A percentile compares a stretch with the other conserved stretches of the same genome.
Evolutionary conservation across 768 basidiomycete species (phyloP).

Genomic region (Lyophyllum atratum): DNA sequence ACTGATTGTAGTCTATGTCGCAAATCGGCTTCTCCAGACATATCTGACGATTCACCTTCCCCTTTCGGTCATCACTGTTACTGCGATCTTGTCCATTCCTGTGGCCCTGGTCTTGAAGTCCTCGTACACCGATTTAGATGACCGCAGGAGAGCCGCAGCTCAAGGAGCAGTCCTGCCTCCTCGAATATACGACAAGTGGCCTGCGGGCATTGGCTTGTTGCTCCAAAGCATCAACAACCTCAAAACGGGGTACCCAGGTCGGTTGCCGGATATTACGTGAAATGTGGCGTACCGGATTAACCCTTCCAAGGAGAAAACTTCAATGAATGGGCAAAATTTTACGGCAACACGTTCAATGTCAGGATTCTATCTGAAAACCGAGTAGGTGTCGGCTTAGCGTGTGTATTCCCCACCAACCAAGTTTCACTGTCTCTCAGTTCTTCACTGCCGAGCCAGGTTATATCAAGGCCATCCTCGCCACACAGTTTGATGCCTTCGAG

Average conservation of each 20-base stretch:
- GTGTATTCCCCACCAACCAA: background rate
- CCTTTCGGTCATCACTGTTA: conserved; percentile 9
- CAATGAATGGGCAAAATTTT: conserved; percentile 20
- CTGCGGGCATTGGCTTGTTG: conserved; percentile 23
- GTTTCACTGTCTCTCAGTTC: conserved; percentile 27
- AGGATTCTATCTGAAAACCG: conserved; percentile 32
- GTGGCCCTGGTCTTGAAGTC: conserved; percentile 13
- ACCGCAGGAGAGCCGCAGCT: conserved; percentile 28
- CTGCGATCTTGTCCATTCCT: conserved; percentile 14
- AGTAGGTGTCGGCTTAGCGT: conserved; percentile 17
- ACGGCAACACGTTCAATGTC: conserved; percentile 27
- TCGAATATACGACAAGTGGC: conserved; percentile 25
- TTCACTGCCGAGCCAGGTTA: conserved; percentile 47
- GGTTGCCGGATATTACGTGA: conserved; percentile 1
- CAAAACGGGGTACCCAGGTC: conserved; percentile 36
- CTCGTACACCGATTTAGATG: conserved; percentile 20
- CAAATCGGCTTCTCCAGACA: conserved; percentile 2
- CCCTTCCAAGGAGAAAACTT: conserved; percentile 28
- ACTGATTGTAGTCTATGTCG: conserved; percentile 11
- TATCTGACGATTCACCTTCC: conserved; percentile 11
- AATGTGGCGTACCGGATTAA: background rate
- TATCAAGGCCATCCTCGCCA: conserved; percentile 49
- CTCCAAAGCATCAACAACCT: conserved; percentile 22
- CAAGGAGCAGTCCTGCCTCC: conserved; percentile 36
- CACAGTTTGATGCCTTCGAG: conserved; percentile 47